Evolutionary conservation across 345 rosid genomes (phyloP).

Genomic region (Noccaea caerulescens): DNA sequence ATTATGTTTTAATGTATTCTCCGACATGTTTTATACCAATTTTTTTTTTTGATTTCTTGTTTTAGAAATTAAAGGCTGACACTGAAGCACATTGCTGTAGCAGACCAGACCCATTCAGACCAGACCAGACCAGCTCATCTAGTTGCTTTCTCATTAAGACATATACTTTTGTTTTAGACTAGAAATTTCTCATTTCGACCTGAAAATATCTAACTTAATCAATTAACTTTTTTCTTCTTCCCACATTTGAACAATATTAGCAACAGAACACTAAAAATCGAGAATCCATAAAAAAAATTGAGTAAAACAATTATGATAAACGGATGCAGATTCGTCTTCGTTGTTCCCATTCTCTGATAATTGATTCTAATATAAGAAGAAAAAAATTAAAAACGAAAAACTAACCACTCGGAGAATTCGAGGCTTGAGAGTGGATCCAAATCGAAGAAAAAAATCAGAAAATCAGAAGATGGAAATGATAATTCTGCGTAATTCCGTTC

Average conservation of each 20-base stretch:
- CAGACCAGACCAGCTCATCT: constrained; percentile 31
- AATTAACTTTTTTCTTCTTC: background rate
- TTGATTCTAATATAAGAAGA: background rate
- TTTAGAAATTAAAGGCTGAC: constrained; percentile 20
- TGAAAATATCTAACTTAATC: background rate
- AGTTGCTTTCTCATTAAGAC: constrained; percentile 28
- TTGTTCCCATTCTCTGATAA: background rate
- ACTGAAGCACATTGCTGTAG: constrained; percentile 16
- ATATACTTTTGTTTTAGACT: background rate
- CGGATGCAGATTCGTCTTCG: constrained; percentile 14
- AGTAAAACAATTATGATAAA: background rate
- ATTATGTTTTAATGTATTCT: background rate
- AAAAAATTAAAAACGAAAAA: background rate
- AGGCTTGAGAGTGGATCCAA: constrained; percentile 22
- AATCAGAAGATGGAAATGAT: background rate
- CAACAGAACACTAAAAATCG: background rate
- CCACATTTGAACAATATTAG: constrained; percentile 27
- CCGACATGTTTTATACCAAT: no score
- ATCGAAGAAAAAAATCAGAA: background rate
- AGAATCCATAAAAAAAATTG: constrained; percentile 15
- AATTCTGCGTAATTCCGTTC: background rate
- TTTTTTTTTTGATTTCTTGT: background rate
- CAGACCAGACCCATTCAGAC: constrained; percentile 33
- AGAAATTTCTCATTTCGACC: background rate
- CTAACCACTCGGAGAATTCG: constrained; percentile 26